phyloP scores from a whole-genome alignment of 2,329 filamentous ascomycete genomes.

The Phymatotrichopsis omnivora region DNA sequence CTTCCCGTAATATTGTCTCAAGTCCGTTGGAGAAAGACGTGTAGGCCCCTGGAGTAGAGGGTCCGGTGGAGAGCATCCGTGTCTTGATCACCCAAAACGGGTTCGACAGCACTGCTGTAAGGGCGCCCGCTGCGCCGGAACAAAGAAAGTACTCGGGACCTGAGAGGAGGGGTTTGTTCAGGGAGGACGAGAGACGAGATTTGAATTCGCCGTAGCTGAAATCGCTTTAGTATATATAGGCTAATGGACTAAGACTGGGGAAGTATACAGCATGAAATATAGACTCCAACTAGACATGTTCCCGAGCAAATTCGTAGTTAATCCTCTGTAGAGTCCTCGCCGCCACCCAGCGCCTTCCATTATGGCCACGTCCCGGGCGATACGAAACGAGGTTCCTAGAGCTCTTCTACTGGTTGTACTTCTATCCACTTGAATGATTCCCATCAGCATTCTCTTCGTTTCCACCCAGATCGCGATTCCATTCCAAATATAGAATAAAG shows the following conservation, averaged over 20 bases:
- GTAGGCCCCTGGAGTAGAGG: slow-evolving; percentile 63
- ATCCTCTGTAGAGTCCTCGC: slow-evolving; percentile 72
- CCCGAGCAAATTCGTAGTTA: slow-evolving; percentile 81
- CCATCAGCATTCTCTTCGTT: too few species aligned
- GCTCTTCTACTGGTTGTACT: too few species aligned
- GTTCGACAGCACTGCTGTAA: slow-evolving; percentile 78
- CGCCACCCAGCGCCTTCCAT: slow-evolving; percentile 45
- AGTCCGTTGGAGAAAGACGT: slow-evolving; percentile 63
- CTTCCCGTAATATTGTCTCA: slow-evolving; percentile 52
- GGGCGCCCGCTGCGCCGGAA: slow-evolving; percentile 37
- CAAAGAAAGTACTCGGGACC: slow-evolving; percentile 31
- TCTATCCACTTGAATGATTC: too few species aligned
- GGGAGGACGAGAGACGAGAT: slow-evolving; percentile 18
- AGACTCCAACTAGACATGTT: slow-evolving; percentile 84
- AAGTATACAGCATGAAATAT: slow-evolving; percentile 68
- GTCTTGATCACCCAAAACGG: slow-evolving; percentile 98
- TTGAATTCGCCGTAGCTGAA: slow-evolving; percentile 39
- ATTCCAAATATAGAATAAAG: background rate
- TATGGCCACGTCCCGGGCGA: slow-evolving; percentile 43
- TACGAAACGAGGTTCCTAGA: slow-evolving; percentile 45
- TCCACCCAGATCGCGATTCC: too few species aligned
- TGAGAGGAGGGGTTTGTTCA: slow-evolving; percentile 23
- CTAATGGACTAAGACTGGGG: slow-evolving; percentile 1
- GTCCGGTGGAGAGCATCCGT: slow-evolving; percentile 82
- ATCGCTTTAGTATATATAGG: slow-evolving; percentile 26